phyloP scores from a whole-genome alignment of 345 rosid genomes.

The Populus simonii region DNA sequence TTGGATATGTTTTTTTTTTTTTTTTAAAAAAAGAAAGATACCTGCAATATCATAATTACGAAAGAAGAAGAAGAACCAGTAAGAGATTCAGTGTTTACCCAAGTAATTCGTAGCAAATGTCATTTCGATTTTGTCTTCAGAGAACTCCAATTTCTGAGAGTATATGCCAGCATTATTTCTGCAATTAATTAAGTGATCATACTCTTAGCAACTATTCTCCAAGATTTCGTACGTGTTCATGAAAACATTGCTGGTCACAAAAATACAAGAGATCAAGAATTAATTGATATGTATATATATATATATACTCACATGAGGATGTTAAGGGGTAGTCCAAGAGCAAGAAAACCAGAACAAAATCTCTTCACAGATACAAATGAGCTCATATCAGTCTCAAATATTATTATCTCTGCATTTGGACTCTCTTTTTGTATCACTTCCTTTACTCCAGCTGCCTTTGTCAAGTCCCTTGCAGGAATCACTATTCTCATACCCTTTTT shows the following conservation, averaged over 20 bases:
- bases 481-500: conserved; percentile 78
- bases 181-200: conserved; percentile 14
- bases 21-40: not conserved
- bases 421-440: conserved; percentile 51
- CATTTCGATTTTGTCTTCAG: conserved; percentile 92
- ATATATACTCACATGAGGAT: conserved; percentile 67
- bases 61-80: not conserved
- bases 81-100: conserved; percentile 40
- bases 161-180: conserved; percentile 92
- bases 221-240: not conserved
- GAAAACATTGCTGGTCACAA: not conserved
- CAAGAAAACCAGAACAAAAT: conserved; percentile 64
- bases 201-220: not conserved
- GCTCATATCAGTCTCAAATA: conserved; percentile 74
- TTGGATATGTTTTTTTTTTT: not conserved
- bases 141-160: conserved; percentile 80
- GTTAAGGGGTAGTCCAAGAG: conserved; percentile 69
- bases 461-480: conserved; percentile 81
- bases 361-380: conserved; percentile 70
- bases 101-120: conserved; percentile 88
- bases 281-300: not conserved
- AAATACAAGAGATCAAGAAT: not conserved
- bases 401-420: conserved; percentile 52
- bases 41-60: too few relatives aligned
- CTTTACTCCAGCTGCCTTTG: conserved; percentile 59